phyloP scores from a whole-genome alignment of 2,329 filamentous ascomycete genomes.

The Fusarium humuli region DNA sequence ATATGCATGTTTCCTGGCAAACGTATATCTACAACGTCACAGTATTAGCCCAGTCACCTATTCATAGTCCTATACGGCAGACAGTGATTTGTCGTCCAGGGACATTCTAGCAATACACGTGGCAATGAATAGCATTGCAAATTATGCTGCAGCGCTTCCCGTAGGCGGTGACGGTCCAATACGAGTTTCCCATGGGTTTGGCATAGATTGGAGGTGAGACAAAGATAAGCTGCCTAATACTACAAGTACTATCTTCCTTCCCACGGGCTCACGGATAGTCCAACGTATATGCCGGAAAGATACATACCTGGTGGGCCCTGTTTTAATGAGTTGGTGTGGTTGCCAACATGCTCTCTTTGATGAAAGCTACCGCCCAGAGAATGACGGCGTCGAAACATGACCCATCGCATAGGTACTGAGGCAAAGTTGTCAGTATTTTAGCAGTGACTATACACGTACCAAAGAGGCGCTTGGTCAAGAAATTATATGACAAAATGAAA shows the following conservation, averaged over 20 bases:
- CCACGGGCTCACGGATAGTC: background rate
- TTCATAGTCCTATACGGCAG: background rate
- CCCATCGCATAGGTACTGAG: background rate
- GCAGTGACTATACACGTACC: no score
- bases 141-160: background rate
- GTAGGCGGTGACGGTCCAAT: background rate
- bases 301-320: background rate
- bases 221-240: background rate
- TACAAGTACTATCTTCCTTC: background rate
- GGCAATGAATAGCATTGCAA: background rate
- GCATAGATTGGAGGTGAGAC: background rate
- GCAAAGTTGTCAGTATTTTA: background rate
- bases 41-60: background rate
- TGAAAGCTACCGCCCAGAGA: background rate
- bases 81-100: background rate
- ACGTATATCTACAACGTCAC: background rate
- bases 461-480: background rate
- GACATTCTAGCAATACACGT: background rate
- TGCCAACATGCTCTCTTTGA: background rate
- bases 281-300: background rate
- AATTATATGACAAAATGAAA: background rate
- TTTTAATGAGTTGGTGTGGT: background rate
- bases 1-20: background rate
- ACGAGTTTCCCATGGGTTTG: background rate
- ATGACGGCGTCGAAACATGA: background rate